Evolutionary conservation across 2,329 filamentous ascomycete genomes (phyloP).

Genomic region (Penicillium sp.): DNA sequence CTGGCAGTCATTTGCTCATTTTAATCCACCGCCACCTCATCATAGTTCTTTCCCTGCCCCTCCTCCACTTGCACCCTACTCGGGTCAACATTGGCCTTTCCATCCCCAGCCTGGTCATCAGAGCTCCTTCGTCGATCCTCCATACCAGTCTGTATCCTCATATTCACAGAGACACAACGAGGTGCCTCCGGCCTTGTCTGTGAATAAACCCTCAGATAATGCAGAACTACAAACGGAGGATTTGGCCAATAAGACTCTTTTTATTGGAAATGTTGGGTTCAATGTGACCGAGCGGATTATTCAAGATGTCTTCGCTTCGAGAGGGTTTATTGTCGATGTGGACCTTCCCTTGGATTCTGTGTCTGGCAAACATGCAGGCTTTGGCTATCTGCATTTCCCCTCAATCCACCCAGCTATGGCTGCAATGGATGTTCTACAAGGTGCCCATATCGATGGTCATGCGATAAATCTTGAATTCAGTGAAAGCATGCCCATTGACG

Average conservation of each 20-base stretch:
- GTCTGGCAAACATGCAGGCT: slow-evolving; percentile 39
- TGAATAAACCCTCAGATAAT: not conserved
- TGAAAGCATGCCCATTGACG: slow-evolving; percentile 27
- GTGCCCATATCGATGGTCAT: slow-evolving; percentile 39
- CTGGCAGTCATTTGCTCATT: no score
- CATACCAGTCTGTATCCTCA: no score
- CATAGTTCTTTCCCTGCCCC: no score
- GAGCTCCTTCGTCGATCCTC: no score
- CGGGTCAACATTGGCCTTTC: no score
- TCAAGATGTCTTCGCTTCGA: slow-evolving; percentile 36
- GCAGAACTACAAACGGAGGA: not conserved
- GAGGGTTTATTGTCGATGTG: slow-evolving; percentile 38
- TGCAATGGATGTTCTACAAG: slow-evolving; percentile 38
- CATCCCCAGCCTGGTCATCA: no score
- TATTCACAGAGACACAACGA: not conserved
- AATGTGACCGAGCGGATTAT: slow-evolving; percentile 38
- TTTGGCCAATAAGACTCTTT: slow-evolving; percentile 27
- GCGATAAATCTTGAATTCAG: slow-evolving; percentile 42
- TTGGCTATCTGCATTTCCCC: slow-evolving; percentile 41
- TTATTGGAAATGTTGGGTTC: slow-evolving; percentile 43
- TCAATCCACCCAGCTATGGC: slow-evolving; percentile 35
- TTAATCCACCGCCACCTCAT: no score
- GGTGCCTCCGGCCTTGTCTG: not conserved
- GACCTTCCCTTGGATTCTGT: slow-evolving; percentile 34
- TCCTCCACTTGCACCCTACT: no score